Base-by-base conservation (phyloP, 2,329 filamentous ascomycete species). In the Ceratocystiopsis sp. region DNA sequence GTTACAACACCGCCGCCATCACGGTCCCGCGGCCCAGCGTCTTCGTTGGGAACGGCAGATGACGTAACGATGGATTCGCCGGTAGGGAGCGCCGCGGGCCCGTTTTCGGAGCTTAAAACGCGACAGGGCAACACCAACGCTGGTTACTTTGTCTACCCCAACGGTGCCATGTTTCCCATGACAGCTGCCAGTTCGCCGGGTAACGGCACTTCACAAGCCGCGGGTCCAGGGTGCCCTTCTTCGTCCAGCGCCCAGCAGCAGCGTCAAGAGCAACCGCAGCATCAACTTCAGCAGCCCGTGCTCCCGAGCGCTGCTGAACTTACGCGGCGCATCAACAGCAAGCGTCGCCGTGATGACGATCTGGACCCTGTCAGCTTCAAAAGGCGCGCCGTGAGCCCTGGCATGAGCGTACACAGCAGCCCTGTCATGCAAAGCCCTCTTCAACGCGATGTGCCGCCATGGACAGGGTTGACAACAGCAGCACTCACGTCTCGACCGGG, bases 361-460 rank as follows among this genome's bases (percentile, higher is more conserved):
- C 80, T 94, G 45, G 87, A 96, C 56, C 80, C 84, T 2, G 72
- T 78, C 35, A 83, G 80, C 48, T 87, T 95, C 65, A 96, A 96
- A 62, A 75, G 89, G 15, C 75, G 89, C 37, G 89, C 89, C 19
- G 89, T 96, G 3, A 91, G 83, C 46, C 89, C 89, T 0, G 84
- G 87, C 15, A 78, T 95, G 68, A 93, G 85, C 57, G 80, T 81
- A 2, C 85, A 93, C 54, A 93, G 89, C 60, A 93, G 84, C 48
- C 89, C 89, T 1, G 70, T 94, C 34, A 73, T 89, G 52, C 84
- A 94, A 57, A 89, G 83, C 44, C 85, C 87, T 1, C 72, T 82
- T 50, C 78, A 89, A 55, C 71, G 79, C 40, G 83, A 86, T 49
- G 64, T 64, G 37, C 71, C 69, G 42, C 69, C 79, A 0, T 87